A percentile compares a stretch with the other conserved stretches of the same genome.
phyloP scores from a whole-genome alignment of 2,329 filamentous ascomycete genomes.

The Blastomyces percursus region DNA sequence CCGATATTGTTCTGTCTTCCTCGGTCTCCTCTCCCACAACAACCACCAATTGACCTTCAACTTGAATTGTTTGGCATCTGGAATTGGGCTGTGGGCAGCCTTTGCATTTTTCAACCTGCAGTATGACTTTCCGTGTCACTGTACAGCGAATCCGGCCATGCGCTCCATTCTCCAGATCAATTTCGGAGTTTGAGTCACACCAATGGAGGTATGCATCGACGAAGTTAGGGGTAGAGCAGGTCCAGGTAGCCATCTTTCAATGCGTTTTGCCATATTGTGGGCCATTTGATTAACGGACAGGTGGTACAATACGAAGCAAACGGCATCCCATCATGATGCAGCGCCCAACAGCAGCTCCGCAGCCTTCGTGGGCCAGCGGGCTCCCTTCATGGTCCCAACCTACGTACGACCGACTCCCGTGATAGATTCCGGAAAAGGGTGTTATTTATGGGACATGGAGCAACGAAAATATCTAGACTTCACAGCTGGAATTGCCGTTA shows the following conservation, averaged over 20 bases:
- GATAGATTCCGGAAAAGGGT: constrained; percentile 78
- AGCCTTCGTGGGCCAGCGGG: constrained; percentile 61
- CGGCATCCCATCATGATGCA: constrained; percentile 60
- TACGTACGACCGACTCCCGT: constrained; percentile 84
- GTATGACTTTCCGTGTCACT: constrained; percentile 1
- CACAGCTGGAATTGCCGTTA: constrained; percentile 92
- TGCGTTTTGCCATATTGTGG: not conserved
- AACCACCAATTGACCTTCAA: not conserved
- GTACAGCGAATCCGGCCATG: not conserved
- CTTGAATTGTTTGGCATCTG: not conserved
- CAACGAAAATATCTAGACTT: constrained; percentile 86
- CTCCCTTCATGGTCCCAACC: constrained; percentile 88
- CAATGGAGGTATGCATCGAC: constrained; percentile 1
- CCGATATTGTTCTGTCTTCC: not conserved
- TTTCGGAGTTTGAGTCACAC: constrained; percentile 6
- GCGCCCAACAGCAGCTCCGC: constrained; percentile 61
- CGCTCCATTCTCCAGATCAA: not conserved
- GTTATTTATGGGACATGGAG: constrained; percentile 82
- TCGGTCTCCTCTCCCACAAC: not conserved
- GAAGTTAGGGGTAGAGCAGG: not conserved
- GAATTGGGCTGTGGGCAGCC: not conserved
- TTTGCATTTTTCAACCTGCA: not conserved
- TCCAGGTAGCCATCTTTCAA: not conserved
- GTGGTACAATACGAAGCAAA: constrained; percentile 34
- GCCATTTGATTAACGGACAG: constrained; percentile 1